phyloP scores from a whole-genome alignment of 345 rosid genomes.

The Syzygium aromaticum region DNA sequence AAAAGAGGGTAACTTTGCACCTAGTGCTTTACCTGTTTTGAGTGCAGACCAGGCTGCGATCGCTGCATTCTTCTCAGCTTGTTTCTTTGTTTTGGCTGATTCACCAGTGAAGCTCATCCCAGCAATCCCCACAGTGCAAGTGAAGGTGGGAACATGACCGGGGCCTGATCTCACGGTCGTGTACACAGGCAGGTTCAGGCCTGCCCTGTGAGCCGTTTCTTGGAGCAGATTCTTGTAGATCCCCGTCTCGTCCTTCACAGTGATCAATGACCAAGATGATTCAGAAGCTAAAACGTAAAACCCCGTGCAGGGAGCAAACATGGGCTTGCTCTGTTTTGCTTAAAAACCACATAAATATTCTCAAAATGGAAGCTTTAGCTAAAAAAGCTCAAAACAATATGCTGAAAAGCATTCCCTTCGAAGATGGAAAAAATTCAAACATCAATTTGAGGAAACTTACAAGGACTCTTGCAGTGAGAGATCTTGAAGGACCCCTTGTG shows the following conservation, averaged over 20 bases:
- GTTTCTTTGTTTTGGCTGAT: constrained; percentile 92
- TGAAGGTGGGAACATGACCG: constrained; percentile 90
- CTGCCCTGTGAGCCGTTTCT: constrained; percentile 92
- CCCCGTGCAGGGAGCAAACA: not conserved
- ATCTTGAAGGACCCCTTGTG: constrained; percentile 82
- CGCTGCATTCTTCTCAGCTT: constrained; percentile 98
- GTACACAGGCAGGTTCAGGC: constrained; percentile 81
- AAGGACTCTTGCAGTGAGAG: constrained; percentile 93
- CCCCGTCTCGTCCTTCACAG: constrained; percentile 88
- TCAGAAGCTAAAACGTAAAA: not conserved
- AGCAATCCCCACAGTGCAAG: constrained; percentile 85
- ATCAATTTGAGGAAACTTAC: constrained; percentile 22
- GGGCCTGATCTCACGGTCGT: constrained; percentile 89
- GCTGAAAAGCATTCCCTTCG: not conserved
- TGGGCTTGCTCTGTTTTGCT: not conserved
- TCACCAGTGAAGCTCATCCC: constrained; percentile 82
- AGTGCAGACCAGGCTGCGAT: constrained; percentile 95
- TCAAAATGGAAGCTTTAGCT: not conserved
- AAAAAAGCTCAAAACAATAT: not conserved
- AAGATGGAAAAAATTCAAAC: not conserved
- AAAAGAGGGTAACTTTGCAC: not conserved
- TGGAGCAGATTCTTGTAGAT: constrained; percentile 94
- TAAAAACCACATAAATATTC: not conserved
- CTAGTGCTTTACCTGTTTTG: constrained; percentile 46
- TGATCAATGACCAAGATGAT: not conserved